These are phyloP conservation scores for Ceratocystis smalleyi DNA, from an alignment of 2,329 filamentous ascomycete genomes.

Conservation along the genomic window DNA sequence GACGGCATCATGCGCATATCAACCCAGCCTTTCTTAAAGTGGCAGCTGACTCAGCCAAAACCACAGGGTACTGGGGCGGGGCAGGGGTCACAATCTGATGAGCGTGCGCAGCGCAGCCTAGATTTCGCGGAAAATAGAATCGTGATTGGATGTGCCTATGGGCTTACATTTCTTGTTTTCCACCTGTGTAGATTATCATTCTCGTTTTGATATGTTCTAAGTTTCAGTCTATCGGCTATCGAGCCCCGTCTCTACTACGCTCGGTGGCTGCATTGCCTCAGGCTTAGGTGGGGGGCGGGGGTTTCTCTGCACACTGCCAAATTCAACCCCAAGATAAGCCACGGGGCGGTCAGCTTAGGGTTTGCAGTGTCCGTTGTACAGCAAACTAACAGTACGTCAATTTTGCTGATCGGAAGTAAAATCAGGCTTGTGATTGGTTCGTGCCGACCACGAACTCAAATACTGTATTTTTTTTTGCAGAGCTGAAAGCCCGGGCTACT, in stretches of 20 bases:
- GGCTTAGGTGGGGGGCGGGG: too few relatives aligned
- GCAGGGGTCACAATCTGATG: not conserved
- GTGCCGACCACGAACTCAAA: not conserved
- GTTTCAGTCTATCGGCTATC: not conserved
- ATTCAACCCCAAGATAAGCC: not conserved
- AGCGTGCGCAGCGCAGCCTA: not conserved
- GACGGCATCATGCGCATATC: conserved; percentile 14
- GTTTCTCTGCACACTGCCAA: not conserved
- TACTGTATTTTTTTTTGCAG: conserved; percentile 9
- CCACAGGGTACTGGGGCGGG: not conserved
- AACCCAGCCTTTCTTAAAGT: conserved; percentile 4
- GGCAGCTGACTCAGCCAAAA: conserved; percentile 14
- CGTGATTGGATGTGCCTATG: not conserved
- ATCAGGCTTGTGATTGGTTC: conserved; percentile 10
- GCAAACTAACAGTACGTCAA: not conserved
- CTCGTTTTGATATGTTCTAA: not conserved
- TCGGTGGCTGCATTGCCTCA: not conserved
- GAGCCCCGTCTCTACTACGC: not conserved
- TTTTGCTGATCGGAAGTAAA: conserved; percentile 7
- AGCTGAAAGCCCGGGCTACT: not conserved
- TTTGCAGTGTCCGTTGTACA: not conserved
- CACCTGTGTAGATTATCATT: not conserved
- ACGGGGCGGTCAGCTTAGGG: conserved; percentile 2
- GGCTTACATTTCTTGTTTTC: not conserved
- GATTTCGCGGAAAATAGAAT: not conserved